phyloP scores from a whole-genome alignment of 305 asterid genomes.

The Fraxinus greggii region DNA sequence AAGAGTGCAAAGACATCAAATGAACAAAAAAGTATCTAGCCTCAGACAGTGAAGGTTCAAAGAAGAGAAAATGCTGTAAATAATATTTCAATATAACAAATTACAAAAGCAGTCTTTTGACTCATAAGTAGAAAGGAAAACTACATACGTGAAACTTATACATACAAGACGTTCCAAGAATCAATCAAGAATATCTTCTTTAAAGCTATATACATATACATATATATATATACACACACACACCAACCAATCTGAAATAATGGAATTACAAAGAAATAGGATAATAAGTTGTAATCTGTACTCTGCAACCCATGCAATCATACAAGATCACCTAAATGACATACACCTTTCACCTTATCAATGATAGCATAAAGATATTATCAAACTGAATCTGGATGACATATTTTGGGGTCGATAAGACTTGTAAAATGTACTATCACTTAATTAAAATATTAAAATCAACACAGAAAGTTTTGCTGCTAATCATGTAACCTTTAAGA shows the following conservation, averaged over 20 bases:
- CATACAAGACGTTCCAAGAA: background rate
- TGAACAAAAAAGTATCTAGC: background rate
- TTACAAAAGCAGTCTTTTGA: background rate
- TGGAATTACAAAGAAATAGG: background rate
- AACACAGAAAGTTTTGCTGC: background rate
- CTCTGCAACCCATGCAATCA: background rate
- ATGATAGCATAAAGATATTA: background rate
- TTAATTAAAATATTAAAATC: background rate
- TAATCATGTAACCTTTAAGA: slow-evolving; percentile 11
- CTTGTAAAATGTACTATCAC: background rate
- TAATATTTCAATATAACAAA: background rate
- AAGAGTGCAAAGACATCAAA: background rate
- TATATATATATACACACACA: background rate
- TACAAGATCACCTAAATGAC: background rate
- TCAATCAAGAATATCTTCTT: background rate
- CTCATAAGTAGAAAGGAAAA: background rate
- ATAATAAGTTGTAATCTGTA: background rate
- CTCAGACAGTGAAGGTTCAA: slow-evolving; percentile 11
- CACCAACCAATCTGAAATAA: background rate
- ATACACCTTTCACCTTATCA: background rate
- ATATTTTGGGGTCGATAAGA: background rate
- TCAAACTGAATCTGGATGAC: background rate
- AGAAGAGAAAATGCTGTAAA: background rate
- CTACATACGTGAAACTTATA: background rate
- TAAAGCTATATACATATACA: background rate